Conservation (phyloP, 768 basidiomycete genomes). For the Naganishia antarctica region DNA sequence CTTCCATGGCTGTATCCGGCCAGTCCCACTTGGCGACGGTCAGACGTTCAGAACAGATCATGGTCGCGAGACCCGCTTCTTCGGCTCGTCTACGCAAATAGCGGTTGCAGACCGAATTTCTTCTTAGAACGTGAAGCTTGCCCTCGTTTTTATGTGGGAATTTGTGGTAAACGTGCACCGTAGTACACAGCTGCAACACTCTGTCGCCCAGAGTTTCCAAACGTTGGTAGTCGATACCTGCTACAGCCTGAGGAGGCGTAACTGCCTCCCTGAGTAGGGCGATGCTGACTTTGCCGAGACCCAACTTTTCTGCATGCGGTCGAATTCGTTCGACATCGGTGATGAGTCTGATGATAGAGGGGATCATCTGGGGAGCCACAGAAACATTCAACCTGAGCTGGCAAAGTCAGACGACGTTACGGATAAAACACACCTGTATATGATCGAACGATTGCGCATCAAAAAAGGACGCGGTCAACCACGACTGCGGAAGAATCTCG, state of each 20-base stretch:
- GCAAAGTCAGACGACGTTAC: no score
- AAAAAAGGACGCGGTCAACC: conserved; percentile 9
- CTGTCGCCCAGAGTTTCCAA: conserved; percentile 83
- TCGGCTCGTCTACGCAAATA: conserved; percentile 53
- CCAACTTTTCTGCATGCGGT: conserved; percentile 56
- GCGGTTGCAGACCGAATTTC: conserved; percentile 64
- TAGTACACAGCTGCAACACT: conserved; percentile 69
- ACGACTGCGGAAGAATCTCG: conserved; percentile 14
- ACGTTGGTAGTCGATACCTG: conserved; percentile 73
- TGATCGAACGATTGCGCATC: conserved; percentile 3
- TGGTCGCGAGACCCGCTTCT: conserved; percentile 19
- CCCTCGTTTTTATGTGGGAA: conserved; percentile 78
- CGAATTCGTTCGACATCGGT: conserved; percentile 63
- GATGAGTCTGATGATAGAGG: conserved; percentile 63
- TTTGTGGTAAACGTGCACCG: conserved; percentile 70
- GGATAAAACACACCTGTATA: conserved; percentile 11
- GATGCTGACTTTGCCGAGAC: conserved; percentile 60
- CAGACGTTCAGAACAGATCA: conserved; percentile 21
- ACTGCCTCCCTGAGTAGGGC: conserved; percentile 66
- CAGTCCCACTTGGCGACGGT: conserved; percentile 22
- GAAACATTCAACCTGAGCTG: no score
- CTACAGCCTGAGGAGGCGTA: conserved; percentile 63
- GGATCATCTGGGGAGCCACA: conserved; percentile 61
- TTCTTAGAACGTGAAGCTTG: conserved; percentile 64
- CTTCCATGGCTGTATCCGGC: neutral